Evolutionary conservation across 805 yeast genomes (phyloP), one percentile per base, ranked within the genome.

Genomic region (Citeromyces matritensis): DNA sequence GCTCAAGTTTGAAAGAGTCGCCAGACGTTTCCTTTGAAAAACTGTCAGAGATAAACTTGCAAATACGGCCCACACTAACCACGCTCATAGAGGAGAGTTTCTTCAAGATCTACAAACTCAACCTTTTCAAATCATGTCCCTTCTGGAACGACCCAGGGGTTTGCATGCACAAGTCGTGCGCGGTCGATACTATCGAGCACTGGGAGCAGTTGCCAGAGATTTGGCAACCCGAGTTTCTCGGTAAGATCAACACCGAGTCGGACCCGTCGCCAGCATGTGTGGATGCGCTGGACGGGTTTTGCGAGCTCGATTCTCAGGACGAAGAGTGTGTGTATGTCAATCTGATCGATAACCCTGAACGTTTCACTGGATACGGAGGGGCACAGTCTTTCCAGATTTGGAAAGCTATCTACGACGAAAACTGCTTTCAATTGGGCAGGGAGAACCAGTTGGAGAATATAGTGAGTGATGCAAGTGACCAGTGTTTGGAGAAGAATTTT

Each of bases 341-440:
- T 45, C 64, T 91, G 35, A 62, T 77, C 13, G 82, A 80, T 33
- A 93, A 93, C 47, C 95, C 95, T 1, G 99, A 91, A 53, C 64
- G 97, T 45, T 91, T 82, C 57, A 93, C 98, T 0, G 98, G 98
- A 0, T 91, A 91, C 47, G 80, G 85, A 23, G 98, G 98, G 21
- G 73, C 76, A 31, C 95, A 91, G 45, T 83, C 95, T 14, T 73
- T 77, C 41, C 84, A 79, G 48, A 83, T 91, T 30, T 91, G 99
- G 99, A 63, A 72, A 26, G 83, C 93, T 40, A 85, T 91, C 19
- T 91, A 91, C 53, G 75, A 72, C 27, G 95, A 91, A 43, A 86
- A 86, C 58, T 85, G 95, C 50, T 86, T 86, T 56, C 43, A 41
- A 30, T 26, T 43, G 21, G 32, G 33, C n/a, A 32, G 26, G 9